These are phyloP conservation scores for Suillus hirtellus DNA, from an alignment of 768 basidiomycete genomes.

Conservation along the genomic window DNA sequence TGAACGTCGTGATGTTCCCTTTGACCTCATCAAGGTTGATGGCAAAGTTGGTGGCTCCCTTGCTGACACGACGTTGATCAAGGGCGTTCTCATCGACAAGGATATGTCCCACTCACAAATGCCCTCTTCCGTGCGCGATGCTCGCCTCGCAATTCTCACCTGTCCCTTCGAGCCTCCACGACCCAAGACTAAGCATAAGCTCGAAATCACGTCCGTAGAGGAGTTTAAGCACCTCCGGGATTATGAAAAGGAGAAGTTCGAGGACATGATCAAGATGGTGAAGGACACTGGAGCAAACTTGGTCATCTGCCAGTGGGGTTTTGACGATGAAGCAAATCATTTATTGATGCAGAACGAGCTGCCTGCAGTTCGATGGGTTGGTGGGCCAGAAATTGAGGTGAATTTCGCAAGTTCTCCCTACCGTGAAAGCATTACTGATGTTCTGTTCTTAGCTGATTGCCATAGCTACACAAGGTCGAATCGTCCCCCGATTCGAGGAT, in stretches of 20 bases:
- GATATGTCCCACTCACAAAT: slow-evolving; percentile 99
- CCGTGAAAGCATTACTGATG: neutral
- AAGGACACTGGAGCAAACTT: slow-evolving; percentile 97
- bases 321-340: slow-evolving; percentile 99
- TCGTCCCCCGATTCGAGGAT: slow-evolving; percentile 98
- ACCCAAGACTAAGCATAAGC: slow-evolving; percentile 98
- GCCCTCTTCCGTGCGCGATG: slow-evolving; percentile 86
- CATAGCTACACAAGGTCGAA: slow-evolving; percentile 96
- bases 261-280: slow-evolving; percentile 94
- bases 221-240: slow-evolving; percentile 94
- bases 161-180: slow-evolving; percentile 99
- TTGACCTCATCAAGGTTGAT: slow-evolving; percentile 98
- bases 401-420: slow-evolving; percentile 12
- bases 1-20: slow-evolving; percentile 90
- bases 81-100: slow-evolving; percentile 98
- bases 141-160: slow-evolving; percentile 93
- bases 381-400: slow-evolving; percentile 98
- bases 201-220: slow-evolving; percentile 95
- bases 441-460: slow-evolving; percentile 74
- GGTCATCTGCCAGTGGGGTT: slow-evolving; percentile 99
- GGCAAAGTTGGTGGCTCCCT: slow-evolving; percentile 98
- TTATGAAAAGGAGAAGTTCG: slow-evolving; percentile 96
- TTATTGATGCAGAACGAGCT: slow-evolving; percentile 96
- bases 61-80: slow-evolving; percentile 92
- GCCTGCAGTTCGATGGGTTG: slow-evolving; percentile 98